These are phyloP conservation scores for Fragilaria crotonensis DNA, from an alignment of 108 stramenopile species.

Conservation along the genomic window DNA sequence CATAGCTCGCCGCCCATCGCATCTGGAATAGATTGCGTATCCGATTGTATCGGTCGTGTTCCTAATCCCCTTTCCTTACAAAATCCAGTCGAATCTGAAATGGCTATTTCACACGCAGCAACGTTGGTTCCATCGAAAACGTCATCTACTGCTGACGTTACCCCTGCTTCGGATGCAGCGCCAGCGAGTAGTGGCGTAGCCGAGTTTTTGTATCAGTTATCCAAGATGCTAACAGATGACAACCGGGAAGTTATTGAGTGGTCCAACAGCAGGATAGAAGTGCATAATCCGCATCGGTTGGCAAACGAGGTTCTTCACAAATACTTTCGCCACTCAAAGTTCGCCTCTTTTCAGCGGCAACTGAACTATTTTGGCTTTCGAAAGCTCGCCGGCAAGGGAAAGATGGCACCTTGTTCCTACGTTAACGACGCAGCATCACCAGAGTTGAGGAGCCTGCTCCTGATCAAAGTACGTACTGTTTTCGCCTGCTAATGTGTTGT, in stretches of 20 bases:
- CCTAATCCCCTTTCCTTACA: neutral
- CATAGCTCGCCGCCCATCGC: too few relatives aligned
- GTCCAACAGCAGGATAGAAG: constrained; percentile 66
- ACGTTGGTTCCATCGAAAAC: neutral
- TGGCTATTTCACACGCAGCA: neutral
- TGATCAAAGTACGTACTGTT: constrained; percentile 57
- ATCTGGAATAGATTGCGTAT: too few relatives aligned
- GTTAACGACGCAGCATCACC: constrained; percentile 71
- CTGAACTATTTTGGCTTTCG: constrained; percentile 90
- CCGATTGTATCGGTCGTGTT: neutral
- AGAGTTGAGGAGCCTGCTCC: constrained; percentile 68
- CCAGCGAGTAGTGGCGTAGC: constrained; percentile 14
- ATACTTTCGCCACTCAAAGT: constrained; percentile 84
- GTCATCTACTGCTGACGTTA: neutral
- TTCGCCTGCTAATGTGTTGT: neutral
- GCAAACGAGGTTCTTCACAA: constrained; percentile 57
- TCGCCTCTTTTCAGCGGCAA: constrained; percentile 82
- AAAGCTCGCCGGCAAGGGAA: constrained; percentile 89
- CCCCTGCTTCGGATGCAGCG: neutral
- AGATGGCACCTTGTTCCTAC: constrained; percentile 88
- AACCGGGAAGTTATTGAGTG: constrained; percentile 78
- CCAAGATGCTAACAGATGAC: constrained; percentile 84
- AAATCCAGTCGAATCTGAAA: neutral
- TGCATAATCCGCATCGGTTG: constrained; percentile 72
- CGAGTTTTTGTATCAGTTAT: constrained; percentile 81